Percentiles rank a stretch among this genome's conserved stretches.
Conservation (phyloP, 345 rosid genomes). For the Limnanthes douglasii region DNA sequence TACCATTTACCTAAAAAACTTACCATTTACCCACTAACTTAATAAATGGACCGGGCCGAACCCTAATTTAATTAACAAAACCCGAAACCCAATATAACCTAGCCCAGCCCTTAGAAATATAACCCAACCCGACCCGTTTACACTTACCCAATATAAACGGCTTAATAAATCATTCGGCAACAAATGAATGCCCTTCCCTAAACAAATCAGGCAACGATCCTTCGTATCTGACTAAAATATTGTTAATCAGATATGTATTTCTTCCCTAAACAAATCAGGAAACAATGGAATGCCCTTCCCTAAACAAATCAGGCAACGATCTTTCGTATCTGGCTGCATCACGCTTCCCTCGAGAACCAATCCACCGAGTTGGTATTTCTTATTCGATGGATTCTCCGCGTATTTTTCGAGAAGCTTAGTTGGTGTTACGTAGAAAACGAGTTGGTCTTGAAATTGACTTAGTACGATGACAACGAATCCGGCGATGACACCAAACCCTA, state of each 20-base stretch:
- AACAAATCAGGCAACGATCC: conserved; percentile 86
- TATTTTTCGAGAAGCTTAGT: conserved; percentile 75
- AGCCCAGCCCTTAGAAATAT: too few relatives aligned
- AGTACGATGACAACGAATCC: conserved; percentile 81
- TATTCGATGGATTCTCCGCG: conserved; percentile 44
- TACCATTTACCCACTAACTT: too few relatives aligned
- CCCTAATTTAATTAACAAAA: too few relatives aligned
- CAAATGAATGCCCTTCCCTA: conserved; percentile 90
- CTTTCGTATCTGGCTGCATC: conserved; percentile 58
- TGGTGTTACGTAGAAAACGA: conserved; percentile 82
- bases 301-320: too few relatives aligned
- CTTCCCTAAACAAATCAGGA: too few relatives aligned
- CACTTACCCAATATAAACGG: too few relatives aligned
- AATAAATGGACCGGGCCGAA: too few relatives aligned
- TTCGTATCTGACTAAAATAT: conserved; percentile 61
- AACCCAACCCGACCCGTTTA: too few relatives aligned
- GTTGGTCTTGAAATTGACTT: conserved; percentile 74
- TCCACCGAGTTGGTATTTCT: conserved; percentile 71
- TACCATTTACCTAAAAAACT: too few relatives aligned
- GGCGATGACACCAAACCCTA: conserved; percentile 77
- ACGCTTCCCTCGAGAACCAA: conserved; percentile 94
- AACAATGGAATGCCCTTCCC: too few relatives aligned
- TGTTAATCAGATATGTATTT: conserved; percentile 69
- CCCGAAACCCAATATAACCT: too few relatives aligned
- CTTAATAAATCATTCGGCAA: conserved; percentile 84